A percentile compares a stretch with the other conserved stretches of the same genome.
Conservation (phyloP, 2,329 filamentous ascomycete species). For the Xylariaceae sp. region DNA sequence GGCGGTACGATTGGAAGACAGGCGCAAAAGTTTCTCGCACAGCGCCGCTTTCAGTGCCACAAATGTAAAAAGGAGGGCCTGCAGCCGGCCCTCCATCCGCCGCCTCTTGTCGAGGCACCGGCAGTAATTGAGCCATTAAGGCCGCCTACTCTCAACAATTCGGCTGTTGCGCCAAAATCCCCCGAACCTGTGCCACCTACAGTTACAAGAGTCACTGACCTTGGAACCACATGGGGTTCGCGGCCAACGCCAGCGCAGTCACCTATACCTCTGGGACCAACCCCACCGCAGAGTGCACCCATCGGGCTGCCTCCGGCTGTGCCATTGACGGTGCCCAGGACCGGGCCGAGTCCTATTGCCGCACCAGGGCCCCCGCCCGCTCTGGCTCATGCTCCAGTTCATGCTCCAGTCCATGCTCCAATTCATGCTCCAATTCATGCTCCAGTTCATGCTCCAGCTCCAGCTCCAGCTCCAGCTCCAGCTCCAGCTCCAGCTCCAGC, state of each 20-base stretch:
- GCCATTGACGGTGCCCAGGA: constrained; percentile 26
- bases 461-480: too few species aligned
- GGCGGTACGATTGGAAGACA: constrained; percentile 50
- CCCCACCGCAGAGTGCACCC: constrained; percentile 27
- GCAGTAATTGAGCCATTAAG: constrained; percentile 27
- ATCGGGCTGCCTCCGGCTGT: constrained; percentile 26
- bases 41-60: constrained; percentile 67
- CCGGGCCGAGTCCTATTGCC: constrained; percentile 34
- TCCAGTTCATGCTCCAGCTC: too few species aligned
- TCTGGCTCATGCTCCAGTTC: too few species aligned
- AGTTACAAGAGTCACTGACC: constrained; percentile 22
- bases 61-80: constrained; percentile 61
- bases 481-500: too few species aligned
- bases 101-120: constrained; percentile 29
- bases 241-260: constrained; percentile 24
- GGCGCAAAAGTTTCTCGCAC: constrained; percentile 55
- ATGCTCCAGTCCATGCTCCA: too few species aligned
- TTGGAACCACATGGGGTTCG: constrained; percentile 25
- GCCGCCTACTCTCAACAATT: constrained; percentile 27
- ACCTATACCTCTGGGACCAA: constrained; percentile 19
- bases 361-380: constrained; percentile 36
- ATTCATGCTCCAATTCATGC: too few species aligned
- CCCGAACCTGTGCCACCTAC: constrained; percentile 26
- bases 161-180: constrained; percentile 26
- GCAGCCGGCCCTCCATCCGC: constrained; percentile 38